These are phyloP conservation scores for Zostera marina DNA, from an alignment of 116 monocot genomes.

Conservation along the genomic window DNA sequence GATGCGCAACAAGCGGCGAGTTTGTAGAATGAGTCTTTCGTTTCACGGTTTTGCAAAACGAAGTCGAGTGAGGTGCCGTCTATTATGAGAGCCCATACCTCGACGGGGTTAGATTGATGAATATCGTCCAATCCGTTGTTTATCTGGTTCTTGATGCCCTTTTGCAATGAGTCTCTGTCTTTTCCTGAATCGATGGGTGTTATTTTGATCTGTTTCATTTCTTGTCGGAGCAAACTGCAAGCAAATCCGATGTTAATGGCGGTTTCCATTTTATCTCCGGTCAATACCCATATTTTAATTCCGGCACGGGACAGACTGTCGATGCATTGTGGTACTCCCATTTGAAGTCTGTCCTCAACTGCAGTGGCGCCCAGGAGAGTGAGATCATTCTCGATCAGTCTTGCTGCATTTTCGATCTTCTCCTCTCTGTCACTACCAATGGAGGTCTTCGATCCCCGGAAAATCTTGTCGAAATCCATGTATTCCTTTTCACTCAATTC, in stretches of 20 bases:
- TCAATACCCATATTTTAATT: slow-evolving; percentile 54
- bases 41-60: slow-evolving; percentile 15
- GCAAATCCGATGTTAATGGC: slow-evolving; percentile 61
- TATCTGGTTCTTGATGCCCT: slow-evolving; percentile 12
- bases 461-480: slow-evolving; percentile 31
- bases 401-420: slow-evolving; percentile 48
- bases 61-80: slow-evolving; percentile 24
- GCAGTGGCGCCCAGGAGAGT: slow-evolving; percentile 86
- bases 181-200: slow-evolving; percentile 40
- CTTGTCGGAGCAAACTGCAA: slow-evolving; percentile 49
- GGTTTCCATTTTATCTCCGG: slow-evolving; percentile 59
- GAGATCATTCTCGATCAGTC: slow-evolving; percentile 56
- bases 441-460: slow-evolving; percentile 44
- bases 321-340: slow-evolving; percentile 71
- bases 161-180: slow-evolving; percentile 25
- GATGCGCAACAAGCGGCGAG: slow-evolving; percentile 25
- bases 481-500: slow-evolving; percentile 55
- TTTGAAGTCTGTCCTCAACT: slow-evolving; percentile 87
- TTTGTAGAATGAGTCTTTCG: slow-evolving; percentile 16
- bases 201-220: slow-evolving; percentile 49
- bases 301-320: slow-evolving; percentile 51
- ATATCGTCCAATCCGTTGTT: slow-evolving; percentile 9
- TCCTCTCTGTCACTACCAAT: slow-evolving; percentile 64
- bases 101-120: no score
- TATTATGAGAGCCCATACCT: slow-evolving; percentile 28